These are phyloP conservation scores for Neurospora sp. DNA, from an alignment of 495 filamentous ascomycete species.

Conservation along the genomic window DNA sequence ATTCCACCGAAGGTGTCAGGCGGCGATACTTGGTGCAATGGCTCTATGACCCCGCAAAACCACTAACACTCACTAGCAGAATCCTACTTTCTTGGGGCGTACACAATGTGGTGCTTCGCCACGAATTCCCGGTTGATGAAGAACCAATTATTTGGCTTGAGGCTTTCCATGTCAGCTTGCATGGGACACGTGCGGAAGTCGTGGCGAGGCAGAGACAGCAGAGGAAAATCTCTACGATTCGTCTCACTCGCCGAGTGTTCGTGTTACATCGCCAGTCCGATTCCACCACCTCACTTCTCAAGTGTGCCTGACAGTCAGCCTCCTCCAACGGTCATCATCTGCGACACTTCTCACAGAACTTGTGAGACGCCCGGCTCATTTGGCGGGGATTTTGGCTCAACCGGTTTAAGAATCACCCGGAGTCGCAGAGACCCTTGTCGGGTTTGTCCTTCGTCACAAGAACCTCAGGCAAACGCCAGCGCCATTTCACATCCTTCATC, in stretches of 20 bases:
- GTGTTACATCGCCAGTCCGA: neutral
- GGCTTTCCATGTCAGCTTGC: neutral
- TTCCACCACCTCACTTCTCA: neutral
- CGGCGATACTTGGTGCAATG: neutral
- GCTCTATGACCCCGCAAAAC: neutral
- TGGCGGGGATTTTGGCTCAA: neutral
- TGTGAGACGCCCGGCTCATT: neutral
- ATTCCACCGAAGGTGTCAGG: neutral
- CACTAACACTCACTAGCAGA: neutral
- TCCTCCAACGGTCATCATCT: neutral
- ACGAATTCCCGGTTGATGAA: neutral
- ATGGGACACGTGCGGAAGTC: neutral
- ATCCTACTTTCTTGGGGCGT: neutral
- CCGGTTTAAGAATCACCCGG: neutral
- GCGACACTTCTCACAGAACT: neutral
- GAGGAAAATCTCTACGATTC: neutral
- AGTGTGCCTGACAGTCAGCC: neutral
- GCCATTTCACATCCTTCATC: neutral
- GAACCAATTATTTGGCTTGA: neutral
- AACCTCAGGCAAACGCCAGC: neutral
- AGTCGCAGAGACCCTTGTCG: neutral
- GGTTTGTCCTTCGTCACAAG: neutral
- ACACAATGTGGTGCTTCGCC: neutral
- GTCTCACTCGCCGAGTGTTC: neutral
- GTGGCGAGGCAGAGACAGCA: neutral